Evolutionary conservation across 2,329 filamentous ascomycete species (phyloP).

Genomic region (Fusarium devonianum): DNA sequence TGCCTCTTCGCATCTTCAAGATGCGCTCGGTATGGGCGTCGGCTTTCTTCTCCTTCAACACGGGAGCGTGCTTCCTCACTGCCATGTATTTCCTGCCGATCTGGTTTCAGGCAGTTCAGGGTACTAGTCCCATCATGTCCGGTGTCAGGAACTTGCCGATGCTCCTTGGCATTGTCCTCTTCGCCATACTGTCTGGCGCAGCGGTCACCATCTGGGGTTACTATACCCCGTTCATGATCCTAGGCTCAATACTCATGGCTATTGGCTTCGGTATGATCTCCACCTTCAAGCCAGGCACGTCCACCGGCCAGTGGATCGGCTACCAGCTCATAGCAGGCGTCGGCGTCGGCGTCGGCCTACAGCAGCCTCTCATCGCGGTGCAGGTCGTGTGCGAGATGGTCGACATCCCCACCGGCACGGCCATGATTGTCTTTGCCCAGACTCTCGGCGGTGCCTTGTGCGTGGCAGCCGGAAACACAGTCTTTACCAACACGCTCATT

Average conservation of each 20-base stretch:
- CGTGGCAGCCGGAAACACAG: constrained; percentile 56
- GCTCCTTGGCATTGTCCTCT: constrained; percentile 49
- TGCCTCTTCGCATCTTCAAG: constrained; percentile 52
- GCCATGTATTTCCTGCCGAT: constrained; percentile 52
- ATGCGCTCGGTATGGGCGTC: constrained; percentile 50
- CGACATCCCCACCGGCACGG: constrained; percentile 49
- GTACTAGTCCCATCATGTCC: constrained; percentile 48
- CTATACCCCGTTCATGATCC: constrained; percentile 54
- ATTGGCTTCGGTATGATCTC: constrained; percentile 53
- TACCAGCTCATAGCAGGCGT: constrained; percentile 49
- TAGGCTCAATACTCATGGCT: constrained; percentile 44
- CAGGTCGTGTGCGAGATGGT: constrained; percentile 47
- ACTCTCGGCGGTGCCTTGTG: constrained; percentile 54
- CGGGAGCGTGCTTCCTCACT: constrained; percentile 45
- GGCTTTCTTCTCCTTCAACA: constrained; percentile 48
- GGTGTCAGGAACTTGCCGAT: constrained; percentile 52
- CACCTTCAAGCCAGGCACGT: constrained; percentile 48
- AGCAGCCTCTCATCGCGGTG: constrained; percentile 55
- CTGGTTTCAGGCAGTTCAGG: constrained; percentile 57
- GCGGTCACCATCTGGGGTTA: constrained; percentile 51
- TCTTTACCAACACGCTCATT: constrained; percentile 58
- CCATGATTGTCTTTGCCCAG: constrained; percentile 44
- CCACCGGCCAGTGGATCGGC: constrained; percentile 51
- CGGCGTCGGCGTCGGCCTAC: constrained; percentile 52
- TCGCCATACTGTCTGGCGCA: constrained; percentile 46